These are phyloP conservation scores for Penicillium angulare DNA, from an alignment of 495 filamentous ascomycete genomes.

Conservation along the genomic window DNA sequence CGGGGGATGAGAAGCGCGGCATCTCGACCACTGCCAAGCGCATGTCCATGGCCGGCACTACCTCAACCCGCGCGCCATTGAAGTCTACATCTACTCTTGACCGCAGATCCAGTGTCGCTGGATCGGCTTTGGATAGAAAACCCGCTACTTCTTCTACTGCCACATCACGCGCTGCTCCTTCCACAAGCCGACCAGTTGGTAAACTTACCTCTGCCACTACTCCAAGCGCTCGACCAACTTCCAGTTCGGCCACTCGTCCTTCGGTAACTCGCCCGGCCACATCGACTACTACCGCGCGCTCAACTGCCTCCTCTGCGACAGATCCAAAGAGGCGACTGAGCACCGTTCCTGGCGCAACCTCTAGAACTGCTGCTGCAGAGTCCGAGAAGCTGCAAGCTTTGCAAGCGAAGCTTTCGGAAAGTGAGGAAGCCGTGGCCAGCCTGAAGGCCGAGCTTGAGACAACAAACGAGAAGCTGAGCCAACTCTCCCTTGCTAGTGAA, in stretches of 20 bases:
- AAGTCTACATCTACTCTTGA: constrained; percentile 38
- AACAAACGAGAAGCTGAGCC: constrained; percentile 39
- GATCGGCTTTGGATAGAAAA: constrained; percentile 34
- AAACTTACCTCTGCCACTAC: constrained; percentile 26
- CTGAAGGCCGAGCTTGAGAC: constrained; percentile 41
- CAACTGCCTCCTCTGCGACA: constrained; percentile 13
- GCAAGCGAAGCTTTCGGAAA: constrained; percentile 42
- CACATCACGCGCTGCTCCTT: constrained; percentile 26
- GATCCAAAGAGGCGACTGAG: constrained; percentile 39
- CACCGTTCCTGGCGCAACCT: constrained; percentile 22
- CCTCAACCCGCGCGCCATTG: constrained; percentile 34
- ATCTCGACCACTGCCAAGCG: constrained; percentile 47
- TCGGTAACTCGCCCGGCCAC: constrained; percentile 26
- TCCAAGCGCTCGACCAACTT: constrained; percentile 24
- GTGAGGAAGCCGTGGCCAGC: constrained; percentile 38
- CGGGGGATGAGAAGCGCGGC: constrained; percentile 45
- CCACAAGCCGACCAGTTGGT: constrained; percentile 31
- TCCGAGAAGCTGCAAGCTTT: constrained; percentile 40
- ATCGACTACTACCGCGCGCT: constrained; percentile 23
- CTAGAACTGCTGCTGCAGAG: constrained; percentile 29
- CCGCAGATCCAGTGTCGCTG: constrained; percentile 42
- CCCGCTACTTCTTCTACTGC: constrained; percentile 24
- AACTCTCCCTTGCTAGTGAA: constrained; percentile 32
- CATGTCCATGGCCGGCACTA: constrained; percentile 44
- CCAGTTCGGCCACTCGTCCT: constrained; percentile 29